These are phyloP conservation scores for Skeletonema potamos DNA, from an alignment of 108 stramenopile genomes.

Conservation along the genomic window DNA sequence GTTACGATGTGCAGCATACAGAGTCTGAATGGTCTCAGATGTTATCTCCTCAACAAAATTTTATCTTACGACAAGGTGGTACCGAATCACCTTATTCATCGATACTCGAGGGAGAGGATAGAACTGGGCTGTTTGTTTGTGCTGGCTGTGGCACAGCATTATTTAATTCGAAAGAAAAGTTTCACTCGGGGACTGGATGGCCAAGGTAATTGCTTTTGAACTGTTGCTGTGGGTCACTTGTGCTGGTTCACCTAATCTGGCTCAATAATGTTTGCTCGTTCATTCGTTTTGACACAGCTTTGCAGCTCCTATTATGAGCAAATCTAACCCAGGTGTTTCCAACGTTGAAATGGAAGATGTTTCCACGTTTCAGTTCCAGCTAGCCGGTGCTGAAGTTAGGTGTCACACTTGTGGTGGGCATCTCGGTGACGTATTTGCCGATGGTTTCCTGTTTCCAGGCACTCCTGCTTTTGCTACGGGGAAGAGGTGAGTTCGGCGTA, in stretches of 20 bases:
- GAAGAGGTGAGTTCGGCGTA: constrained; percentile 33
- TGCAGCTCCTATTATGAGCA: constrained; percentile 39
- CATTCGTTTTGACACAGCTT: constrained; percentile 27
- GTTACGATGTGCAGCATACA: constrained; percentile 59
- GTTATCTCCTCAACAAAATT: constrained; percentile 59
- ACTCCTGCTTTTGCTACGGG: constrained; percentile 67
- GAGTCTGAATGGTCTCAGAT: constrained; percentile 68
- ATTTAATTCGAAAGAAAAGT: constrained; percentile 77
- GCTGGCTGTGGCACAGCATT: constrained; percentile 82
- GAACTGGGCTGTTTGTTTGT: constrained; percentile 70
- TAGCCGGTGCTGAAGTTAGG: constrained; percentile 78
- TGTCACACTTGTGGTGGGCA: constrained; percentile 87
- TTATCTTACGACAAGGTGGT: constrained; percentile 75
- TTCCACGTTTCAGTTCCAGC: constrained; percentile 50
- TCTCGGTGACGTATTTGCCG: constrained; percentile 86
- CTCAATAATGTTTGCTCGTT: neutral
- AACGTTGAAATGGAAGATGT: constrained; percentile 79
- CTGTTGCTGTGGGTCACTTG: neutral
- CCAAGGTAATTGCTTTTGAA: neutral
- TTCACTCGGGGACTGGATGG: constrained; percentile 27
- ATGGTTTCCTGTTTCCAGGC: constrained; percentile 73
- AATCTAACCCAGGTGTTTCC: constrained; percentile 20
- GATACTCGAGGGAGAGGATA: constrained; percentile 67
- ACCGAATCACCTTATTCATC: constrained; percentile 75
- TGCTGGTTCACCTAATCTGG: neutral